A percentile compares a stretch with the other conserved stretches of the same genome.
Evolutionary conservation across 345 rosid species (phyloP).

Genomic region (Citrus australasica): DNA sequence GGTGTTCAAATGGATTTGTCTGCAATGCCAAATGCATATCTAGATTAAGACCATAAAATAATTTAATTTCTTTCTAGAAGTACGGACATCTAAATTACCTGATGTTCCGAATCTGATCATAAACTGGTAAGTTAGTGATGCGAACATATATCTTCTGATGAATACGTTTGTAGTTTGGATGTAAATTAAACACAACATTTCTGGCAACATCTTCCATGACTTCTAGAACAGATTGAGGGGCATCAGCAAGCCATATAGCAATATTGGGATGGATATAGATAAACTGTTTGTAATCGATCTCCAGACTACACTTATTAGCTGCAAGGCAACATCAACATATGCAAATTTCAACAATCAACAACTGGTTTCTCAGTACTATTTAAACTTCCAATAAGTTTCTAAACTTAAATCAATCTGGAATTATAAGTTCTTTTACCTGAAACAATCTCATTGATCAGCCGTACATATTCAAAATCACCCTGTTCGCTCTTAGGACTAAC

Average conservation of each 20-base stretch:
- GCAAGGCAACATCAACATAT: constrained; percentile 25
- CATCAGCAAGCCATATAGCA: constrained; percentile 98
- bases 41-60: constrained; percentile 1
- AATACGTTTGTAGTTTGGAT: constrained; percentile 83
- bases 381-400: not conserved
- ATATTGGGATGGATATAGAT: constrained; percentile 89
- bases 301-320: constrained; percentile 93
- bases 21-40: constrained; percentile 22
- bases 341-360: not conserved
- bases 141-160: constrained; percentile 88
- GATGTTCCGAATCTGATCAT: constrained; percentile 92
- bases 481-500: constrained; percentile 64
- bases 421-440: constrained; percentile 49
- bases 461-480: constrained; percentile 73
- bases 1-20: constrained; percentile 96
- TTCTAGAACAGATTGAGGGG: constrained; percentile 94
- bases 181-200: constrained; percentile 78
- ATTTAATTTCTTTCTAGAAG: not conserved
- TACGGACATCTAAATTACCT: constrained; percentile 37
- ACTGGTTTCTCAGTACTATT: not conserved
- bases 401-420: not conserved
- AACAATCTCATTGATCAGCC: constrained; percentile 85
- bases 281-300: constrained; percentile 88
- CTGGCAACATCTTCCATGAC: constrained; percentile 92
- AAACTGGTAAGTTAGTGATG: constrained; percentile 80